Evolutionary conservation across 176 grass and related monocot genomes (phyloP).

Genomic region (Juncus inflexus): DNA sequence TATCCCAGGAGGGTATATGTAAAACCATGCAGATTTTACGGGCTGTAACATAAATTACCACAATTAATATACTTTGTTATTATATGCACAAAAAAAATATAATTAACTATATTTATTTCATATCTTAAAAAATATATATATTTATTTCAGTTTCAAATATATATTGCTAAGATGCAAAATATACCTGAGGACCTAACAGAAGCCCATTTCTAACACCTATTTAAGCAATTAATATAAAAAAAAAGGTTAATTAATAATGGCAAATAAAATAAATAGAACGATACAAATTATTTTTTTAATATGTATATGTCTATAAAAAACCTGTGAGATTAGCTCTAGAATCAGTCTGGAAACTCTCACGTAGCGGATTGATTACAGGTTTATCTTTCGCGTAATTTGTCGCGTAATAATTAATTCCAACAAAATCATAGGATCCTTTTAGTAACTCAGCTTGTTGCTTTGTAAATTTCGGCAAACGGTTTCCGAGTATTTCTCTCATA

Average conservation of each 20-base stretch:
- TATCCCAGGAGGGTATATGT: conserved; percentile 41
- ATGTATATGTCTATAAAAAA: neutral
- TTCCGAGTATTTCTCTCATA: conserved; percentile 42
- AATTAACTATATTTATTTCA: neutral
- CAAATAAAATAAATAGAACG: neutral
- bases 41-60: neutral
- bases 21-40: conserved; percentile 32
- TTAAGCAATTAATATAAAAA: neutral
- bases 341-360: conserved; percentile 34
- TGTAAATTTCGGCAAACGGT: conserved; percentile 63
- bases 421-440: conserved; percentile 53
- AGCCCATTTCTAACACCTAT: conserved; percentile 17
- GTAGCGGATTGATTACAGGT: conserved; percentile 18
- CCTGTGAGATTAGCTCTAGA: conserved; percentile 33
- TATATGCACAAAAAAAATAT: neutral
- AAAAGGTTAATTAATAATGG: neutral
- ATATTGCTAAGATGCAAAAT: too few relatives aligned
- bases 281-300: neutral
- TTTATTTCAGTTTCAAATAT: too few relatives aligned
- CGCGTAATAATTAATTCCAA: conserved; percentile 80
- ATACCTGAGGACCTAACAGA: conserved; percentile 29
- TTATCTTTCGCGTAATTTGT: conserved; percentile 25
- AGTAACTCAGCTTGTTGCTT: conserved; percentile 22
- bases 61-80: neutral
- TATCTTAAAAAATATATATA: too few relatives aligned